phyloP scores from a whole-genome alignment of 176 grass and related monocot genomes.

The Avena sativa region DNA sequence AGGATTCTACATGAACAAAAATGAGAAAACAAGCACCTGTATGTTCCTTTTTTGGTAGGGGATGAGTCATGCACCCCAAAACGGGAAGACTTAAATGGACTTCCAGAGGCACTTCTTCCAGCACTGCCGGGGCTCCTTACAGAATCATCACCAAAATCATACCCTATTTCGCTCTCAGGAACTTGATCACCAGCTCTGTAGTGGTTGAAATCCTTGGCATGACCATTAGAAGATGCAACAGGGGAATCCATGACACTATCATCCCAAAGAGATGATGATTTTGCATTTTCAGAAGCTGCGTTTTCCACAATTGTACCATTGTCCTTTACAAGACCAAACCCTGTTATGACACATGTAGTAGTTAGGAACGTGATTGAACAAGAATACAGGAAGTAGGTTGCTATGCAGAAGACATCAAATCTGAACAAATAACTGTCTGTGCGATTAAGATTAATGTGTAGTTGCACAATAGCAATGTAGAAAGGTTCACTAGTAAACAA shows the following conservation, averaged over 20 bases:
- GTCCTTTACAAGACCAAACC: slow-evolving; percentile 84
- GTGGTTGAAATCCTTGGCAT: slow-evolving; percentile 64
- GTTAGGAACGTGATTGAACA: slow-evolving; percentile 21
- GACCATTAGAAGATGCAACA: slow-evolving; percentile 78
- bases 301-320: slow-evolving; percentile 71
- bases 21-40: slow-evolving; percentile 60
- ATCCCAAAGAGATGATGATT: slow-evolving; percentile 73
- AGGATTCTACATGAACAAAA: slow-evolving; percentile 16
- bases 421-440: slow-evolving; percentile 19
- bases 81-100: slow-evolving; percentile 79
- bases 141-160: slow-evolving; percentile 87
- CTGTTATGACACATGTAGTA: slow-evolving; percentile 51
- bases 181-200: slow-evolving; percentile 53
- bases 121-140: slow-evolving; percentile 67
- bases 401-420: slow-evolving; percentile 12
- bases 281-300: slow-evolving; percentile 56
- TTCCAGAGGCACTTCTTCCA: slow-evolving; percentile 84
- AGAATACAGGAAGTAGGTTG: slow-evolving; percentile 15
- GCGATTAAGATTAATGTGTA: slow-evolving; percentile 10
- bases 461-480: neutral
- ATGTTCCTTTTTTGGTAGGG: slow-evolving; percentile 73
- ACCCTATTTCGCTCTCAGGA: slow-evolving; percentile 68
- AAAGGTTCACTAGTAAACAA: slow-evolving; percentile 17
- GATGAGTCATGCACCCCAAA: slow-evolving; percentile 66
- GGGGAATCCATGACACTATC: slow-evolving; percentile 66